Evolutionary conservation across 768 basidiomycete genomes (phyloP).

Genomic region (Ramaria sp.): DNA sequence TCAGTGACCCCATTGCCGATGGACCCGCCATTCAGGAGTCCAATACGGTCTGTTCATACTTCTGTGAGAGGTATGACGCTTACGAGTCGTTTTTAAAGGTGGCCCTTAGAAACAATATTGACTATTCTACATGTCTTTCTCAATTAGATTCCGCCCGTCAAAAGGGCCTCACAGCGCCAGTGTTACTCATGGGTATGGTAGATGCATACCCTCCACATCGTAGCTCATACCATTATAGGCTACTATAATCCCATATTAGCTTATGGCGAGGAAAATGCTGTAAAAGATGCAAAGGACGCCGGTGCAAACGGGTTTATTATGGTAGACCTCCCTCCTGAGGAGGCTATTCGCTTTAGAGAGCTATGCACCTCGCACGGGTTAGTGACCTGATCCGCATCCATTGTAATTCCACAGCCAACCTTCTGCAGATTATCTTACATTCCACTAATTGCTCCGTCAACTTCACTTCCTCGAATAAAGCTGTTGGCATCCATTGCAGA

Average conservation of each 20-base stretch:
- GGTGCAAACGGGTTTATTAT: slow-evolving; percentile 97
- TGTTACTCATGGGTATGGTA: slow-evolving; percentile 83
- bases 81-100: slow-evolving; percentile 36
- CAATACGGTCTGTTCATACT: slow-evolving; percentile 62
- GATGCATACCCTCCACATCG: background rate
- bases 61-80: background rate
- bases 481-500: slow-evolving; percentile 92
- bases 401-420: background rate
- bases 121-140: slow-evolving; percentile 64
- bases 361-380: slow-evolving; percentile 78
- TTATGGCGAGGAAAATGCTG: slow-evolving; percentile 91
- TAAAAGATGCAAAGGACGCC: slow-evolving; percentile 78
- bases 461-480: slow-evolving; percentile 74
- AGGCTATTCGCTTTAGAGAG: slow-evolving; percentile 81
- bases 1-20: slow-evolving; percentile 95
- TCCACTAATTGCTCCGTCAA: slow-evolving; percentile 92
- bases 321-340: slow-evolving; percentile 96
- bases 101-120: slow-evolving; percentile 71
- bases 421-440: slow-evolving; percentile 77
- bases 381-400: slow-evolving; percentile 20
- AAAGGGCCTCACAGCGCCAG: slow-evolving; percentile 75
- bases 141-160: slow-evolving; percentile 68
- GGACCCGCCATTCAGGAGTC: slow-evolving; percentile 88
- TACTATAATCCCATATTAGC: slow-evolving; percentile 97
- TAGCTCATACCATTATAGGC: slow-evolving; percentile 36